Base-by-base conservation (phyloP, 805 yeast species). In the Blastobotrys peoriensis region DNA sequence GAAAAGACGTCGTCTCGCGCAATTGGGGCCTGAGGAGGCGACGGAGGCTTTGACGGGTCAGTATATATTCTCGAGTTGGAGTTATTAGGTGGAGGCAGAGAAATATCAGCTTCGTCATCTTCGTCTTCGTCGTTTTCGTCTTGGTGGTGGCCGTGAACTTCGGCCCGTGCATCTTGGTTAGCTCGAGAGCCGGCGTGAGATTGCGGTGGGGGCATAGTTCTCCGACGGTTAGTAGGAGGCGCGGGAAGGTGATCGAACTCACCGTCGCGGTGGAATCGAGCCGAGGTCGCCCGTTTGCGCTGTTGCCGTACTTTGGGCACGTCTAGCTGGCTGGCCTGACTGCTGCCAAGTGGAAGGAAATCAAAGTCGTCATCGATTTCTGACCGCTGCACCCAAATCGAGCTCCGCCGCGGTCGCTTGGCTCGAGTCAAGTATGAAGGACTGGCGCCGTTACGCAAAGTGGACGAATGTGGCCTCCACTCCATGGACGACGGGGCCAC, bases 351-450 rank as follows among this genome's bases (percentile, higher is more conserved):
- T 3, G 33, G 27, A 6, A 21, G 21, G 28, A 38, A 38, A 15
- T 20, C 33, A 22, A 38, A 38, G 6, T 18, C 40, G 25, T 38
- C 28, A 9, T 38, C 40, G 3, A 15, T 17, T 30, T 38, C 38
- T n/a, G 22, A 10, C 9, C 27, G 27, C 18, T 34, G 40, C 45
- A 44, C 43, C 50, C 50, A 47, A 17, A 47, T 43, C 8, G 50
- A 47, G 18, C 47, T 43, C 23, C 44, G 16, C 6, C 45, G 38
- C 28, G 23, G 18, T 5, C 45, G 23, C 35, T 33, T 40, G 13
- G 38, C 6, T 15, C 19, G 8, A 25, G 8, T 8, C 13, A 13
- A 25, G 13, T 8, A 25, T 25, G 30, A 25, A 8, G 13, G 8
- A 13, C 13, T 25, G 10, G 10, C 30, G 13, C 10, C 8, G 13